Evolutionary conservation across 352 stramenopile genomes (phyloP).

Genomic region (Phytophthora constricta): DNA sequence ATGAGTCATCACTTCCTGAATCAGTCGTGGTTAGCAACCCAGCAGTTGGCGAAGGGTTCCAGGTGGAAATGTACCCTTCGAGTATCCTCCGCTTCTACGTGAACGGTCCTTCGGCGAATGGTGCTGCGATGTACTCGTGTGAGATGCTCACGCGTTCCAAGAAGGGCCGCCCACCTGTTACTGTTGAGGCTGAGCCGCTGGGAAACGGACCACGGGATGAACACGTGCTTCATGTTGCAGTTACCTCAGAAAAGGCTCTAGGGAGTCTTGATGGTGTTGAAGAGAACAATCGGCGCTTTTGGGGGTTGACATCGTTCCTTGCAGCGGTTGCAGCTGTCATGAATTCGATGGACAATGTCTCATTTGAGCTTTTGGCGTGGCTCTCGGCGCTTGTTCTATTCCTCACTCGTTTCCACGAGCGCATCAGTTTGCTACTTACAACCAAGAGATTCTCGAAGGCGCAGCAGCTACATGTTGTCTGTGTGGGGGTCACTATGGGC

Average conservation of each 20-base stretch:
- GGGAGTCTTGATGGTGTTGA: slow-evolving; percentile 25
- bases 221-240: slow-evolving; percentile 51
- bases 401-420: slow-evolving; percentile 60
- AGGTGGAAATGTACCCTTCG: slow-evolving; percentile 76
- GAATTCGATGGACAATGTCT: slow-evolving; percentile 49
- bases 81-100: slow-evolving; percentile 79
- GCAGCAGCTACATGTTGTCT: slow-evolving; percentile 45
- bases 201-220: slow-evolving; percentile 42
- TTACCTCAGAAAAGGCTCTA: slow-evolving; percentile 38
- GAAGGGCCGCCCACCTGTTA: slow-evolving; percentile 29
- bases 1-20: slow-evolving; percentile 71
- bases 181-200: slow-evolving; percentile 55
- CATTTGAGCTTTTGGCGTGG: slow-evolving; percentile 60
- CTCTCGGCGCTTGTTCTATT: slow-evolving; percentile 58
- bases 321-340: slow-evolving; percentile 49
- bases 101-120: slow-evolving; percentile 63
- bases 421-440: slow-evolving; percentile 56
- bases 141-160: slow-evolving; percentile 54
- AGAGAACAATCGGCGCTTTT: slow-evolving; percentile 49
- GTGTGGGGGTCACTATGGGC: slow-evolving; percentile 47
- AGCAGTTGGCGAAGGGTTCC: slow-evolving; percentile 49
- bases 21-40: slow-evolving; percentile 59
- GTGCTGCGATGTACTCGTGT: slow-evolving; percentile 60
- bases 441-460: slow-evolving; percentile 54
- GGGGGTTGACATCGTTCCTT: slow-evolving; percentile 50